Conservation (phyloP, 2,329 filamentous ascomycete species). For the Trichoderma atroviride region DNA sequence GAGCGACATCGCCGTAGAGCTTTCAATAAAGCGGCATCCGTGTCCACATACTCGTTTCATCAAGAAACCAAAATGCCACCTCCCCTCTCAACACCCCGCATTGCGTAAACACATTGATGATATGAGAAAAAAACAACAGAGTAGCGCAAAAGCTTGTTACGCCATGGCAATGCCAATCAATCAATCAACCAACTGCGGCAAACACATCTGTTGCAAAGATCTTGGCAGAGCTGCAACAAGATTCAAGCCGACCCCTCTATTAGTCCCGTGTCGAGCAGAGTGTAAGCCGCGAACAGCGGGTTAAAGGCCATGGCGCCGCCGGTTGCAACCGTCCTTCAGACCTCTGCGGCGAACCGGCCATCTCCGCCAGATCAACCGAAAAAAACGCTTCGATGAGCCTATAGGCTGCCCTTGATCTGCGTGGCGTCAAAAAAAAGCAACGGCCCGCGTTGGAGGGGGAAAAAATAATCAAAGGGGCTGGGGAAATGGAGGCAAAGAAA, state of each 20-base stretch:
- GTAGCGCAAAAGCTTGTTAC: constrained; percentile 4
- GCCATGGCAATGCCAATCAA: not conserved
- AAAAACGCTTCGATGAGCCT: not conserved
- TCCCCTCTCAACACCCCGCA: not conserved
- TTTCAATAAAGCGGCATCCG: not conserved
- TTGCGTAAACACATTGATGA: not conserved
- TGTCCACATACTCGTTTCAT: not conserved
- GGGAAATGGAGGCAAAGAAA: not conserved
- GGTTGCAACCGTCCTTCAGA: constrained; percentile 8
- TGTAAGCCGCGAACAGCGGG: constrained; percentile 6
- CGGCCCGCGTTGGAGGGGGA: constrained; percentile 4
- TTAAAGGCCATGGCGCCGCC: not conserved
- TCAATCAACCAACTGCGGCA: not conserved
- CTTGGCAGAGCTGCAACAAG: constrained; percentile 3
- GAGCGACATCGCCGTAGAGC: not conserved
- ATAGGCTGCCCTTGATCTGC: not conserved
- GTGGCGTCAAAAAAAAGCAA: constrained; percentile 10
- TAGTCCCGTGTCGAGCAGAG: not conserved
- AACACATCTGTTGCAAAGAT: not conserved
- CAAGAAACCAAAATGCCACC: not conserved
- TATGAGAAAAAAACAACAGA: not conserved
- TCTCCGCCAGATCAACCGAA: not conserved
- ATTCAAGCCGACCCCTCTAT: not conserved
- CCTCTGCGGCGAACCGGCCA: not conserved
- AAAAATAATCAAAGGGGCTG: not conserved